Conservation (phyloP, 108 stramenopile genomes). For the Bacterosira constricta region DNA sequence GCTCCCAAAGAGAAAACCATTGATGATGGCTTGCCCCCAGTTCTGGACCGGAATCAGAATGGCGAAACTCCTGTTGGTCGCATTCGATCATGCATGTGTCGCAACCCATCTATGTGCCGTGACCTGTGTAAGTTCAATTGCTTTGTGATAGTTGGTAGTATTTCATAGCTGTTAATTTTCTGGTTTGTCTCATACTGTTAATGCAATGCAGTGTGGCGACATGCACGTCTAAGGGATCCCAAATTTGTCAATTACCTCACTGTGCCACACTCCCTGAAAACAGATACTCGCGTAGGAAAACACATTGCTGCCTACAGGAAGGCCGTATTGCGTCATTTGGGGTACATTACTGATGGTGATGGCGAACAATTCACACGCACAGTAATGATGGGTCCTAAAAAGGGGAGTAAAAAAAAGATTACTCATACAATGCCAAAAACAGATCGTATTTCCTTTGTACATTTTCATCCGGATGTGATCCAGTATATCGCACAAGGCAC, state of each 20-base stretch:
- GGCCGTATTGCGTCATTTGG: background rate
- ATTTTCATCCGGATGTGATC: conserved; percentile 15
- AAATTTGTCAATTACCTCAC: background rate
- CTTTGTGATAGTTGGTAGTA: too few species aligned
- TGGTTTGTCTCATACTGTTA: background rate
- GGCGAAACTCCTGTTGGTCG: background rate
- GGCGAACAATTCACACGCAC: background rate
- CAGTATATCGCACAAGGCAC: background rate
- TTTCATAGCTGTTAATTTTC: background rate
- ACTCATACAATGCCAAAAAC: background rate
- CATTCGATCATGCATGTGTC: conserved; percentile 18
- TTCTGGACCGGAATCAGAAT: background rate
- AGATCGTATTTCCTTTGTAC: conserved; percentile 5
- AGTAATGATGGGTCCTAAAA: background rate
- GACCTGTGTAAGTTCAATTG: too few species aligned
- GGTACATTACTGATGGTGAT: background rate
- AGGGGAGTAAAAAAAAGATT: background rate
- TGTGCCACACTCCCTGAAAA: background rate
- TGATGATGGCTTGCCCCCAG: background rate
- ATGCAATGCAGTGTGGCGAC: background rate
- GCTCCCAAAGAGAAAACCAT: background rate
- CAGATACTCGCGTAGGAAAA: background rate
- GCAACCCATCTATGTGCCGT: background rate
- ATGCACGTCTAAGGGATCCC: background rate
- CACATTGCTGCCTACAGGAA: background rate